Percentiles rank a stretch among this genome's conserved stretches.
Conservation (phyloP, 2,329 filamentous ascomycete species). For the Fusarium miscanthi region DNA sequence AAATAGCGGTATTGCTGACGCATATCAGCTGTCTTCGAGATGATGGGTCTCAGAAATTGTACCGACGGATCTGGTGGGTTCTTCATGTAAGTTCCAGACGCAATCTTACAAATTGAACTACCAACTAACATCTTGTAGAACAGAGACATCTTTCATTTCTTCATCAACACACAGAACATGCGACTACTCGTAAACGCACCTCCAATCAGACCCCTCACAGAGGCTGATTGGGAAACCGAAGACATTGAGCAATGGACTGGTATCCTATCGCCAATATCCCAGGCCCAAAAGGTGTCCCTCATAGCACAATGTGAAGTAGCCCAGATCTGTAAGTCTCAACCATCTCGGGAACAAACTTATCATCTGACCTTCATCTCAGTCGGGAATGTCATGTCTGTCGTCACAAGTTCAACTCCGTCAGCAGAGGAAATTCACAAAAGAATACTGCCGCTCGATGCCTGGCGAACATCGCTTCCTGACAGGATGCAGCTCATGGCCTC, state of each 20-base stretch:
- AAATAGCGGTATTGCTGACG: fast-evolving
- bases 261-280: background rate
- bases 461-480: background rate
- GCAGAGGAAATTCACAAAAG: background rate
- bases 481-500: background rate
- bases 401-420: background rate
- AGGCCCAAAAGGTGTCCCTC: conserved; percentile 7
- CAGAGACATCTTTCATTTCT: conserved; percentile 21
- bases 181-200: background rate
- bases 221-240: conserved; percentile 31
- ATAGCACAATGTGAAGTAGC: conserved; percentile 20
- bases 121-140: background rate
- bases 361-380: background rate
- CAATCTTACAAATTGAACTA: too few relatives aligned
- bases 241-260: background rate
- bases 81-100: conserved; percentile 14
- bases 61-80: conserved; percentile 34
- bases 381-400: background rate
- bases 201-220: background rate
- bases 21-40: background rate
- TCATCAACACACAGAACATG: conserved; percentile 20
- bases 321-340: conserved; percentile 7
- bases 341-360: fast-evolving
- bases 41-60: background rate
- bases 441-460: background rate